phyloP scores from a whole-genome alignment of 306 rosid species.

The Prunus padus region DNA sequence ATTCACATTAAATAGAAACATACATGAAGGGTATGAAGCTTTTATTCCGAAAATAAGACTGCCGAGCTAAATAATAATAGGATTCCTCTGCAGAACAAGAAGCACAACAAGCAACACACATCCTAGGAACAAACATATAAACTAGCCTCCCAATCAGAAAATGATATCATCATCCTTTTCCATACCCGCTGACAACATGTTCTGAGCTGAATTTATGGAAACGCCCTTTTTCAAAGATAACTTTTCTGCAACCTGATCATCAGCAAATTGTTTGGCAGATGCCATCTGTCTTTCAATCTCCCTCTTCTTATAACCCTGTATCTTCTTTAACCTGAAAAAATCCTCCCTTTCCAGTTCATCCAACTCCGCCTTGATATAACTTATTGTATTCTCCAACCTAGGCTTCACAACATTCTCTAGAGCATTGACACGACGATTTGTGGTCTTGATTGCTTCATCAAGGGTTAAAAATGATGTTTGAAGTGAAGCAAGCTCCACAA shows the following conservation, averaged over 20 bases:
- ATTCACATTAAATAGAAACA: conserved; percentile 27
- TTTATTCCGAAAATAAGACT: conserved; percentile 22
- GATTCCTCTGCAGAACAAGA: conserved; percentile 13
- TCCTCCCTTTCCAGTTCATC: conserved; percentile 97
- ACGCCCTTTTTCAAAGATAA: conserved; percentile 51
- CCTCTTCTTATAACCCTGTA: conserved; percentile 82
- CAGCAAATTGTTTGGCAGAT: conserved; percentile 44
- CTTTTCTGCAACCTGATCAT: conserved; percentile 56
- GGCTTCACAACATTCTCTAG: conserved; percentile 93
- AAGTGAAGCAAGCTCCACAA: conserved; percentile 94
- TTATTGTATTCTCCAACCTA: conserved; percentile 77
- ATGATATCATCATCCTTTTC: conserved; percentile 78
- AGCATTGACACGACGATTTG: conserved; percentile 91
- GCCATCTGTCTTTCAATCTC: conserved; percentile 70
- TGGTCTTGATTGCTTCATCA: conserved; percentile 90
- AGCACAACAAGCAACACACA: conserved; percentile 11
- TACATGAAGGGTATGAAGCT: conserved; percentile 8
- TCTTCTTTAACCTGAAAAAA: conserved; percentile 94
- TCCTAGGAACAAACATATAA: conserved; percentile 20
- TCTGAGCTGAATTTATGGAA: conserved; percentile 53
- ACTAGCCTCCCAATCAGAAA: conserved; percentile 45
- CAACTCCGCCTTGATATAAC: conserved; percentile 81
- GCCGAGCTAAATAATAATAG: conserved; percentile 1
- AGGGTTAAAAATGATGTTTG: conserved; percentile 94
- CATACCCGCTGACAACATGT: conserved; percentile 50